phyloP scores from a whole-genome alignment of 345 rosid genomes.

The Punica granatum region DNA sequence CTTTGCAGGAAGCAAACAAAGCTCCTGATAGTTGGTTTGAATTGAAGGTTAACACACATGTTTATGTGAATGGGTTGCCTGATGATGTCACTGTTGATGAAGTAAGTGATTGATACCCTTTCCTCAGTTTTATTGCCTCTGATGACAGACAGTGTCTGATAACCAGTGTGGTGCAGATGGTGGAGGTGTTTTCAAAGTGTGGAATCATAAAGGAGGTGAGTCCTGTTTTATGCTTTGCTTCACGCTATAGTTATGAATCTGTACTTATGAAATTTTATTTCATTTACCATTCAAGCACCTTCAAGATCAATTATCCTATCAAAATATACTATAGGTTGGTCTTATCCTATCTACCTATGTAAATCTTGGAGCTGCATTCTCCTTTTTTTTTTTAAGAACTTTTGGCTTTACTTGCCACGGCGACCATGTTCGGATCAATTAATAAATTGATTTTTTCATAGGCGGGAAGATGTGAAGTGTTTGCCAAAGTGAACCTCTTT shows the following conservation, averaged over 20 bases:
- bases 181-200: slow-evolving; percentile 89
- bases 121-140: slow-evolving; percentile 9
- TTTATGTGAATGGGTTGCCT: slow-evolving; percentile 91
- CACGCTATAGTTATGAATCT: background rate
- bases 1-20: slow-evolving; percentile 78
- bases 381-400: background rate
- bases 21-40: slow-evolving; percentile 98
- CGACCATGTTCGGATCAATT: background rate
- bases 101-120: slow-evolving; percentile 38
- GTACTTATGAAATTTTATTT: background rate
- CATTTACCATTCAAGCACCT: background rate
- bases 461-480: background rate
- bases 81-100: slow-evolving; percentile 79
- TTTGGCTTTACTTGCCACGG: background rate
- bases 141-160: slow-evolving; percentile 17
- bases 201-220: slow-evolving; percentile 95
- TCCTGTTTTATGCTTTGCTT: slow-evolving; percentile 1
- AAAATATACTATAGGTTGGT: background rate
- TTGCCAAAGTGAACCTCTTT: background rate
- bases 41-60: slow-evolving; percentile 91
- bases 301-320: background rate
- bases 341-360: background rate
- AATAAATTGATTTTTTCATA: background rate
- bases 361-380: background rate
- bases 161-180: slow-evolving; percentile 45